Conservation (phyloP, 345 rosid genomes). For the Theobroma cacao region DNA sequence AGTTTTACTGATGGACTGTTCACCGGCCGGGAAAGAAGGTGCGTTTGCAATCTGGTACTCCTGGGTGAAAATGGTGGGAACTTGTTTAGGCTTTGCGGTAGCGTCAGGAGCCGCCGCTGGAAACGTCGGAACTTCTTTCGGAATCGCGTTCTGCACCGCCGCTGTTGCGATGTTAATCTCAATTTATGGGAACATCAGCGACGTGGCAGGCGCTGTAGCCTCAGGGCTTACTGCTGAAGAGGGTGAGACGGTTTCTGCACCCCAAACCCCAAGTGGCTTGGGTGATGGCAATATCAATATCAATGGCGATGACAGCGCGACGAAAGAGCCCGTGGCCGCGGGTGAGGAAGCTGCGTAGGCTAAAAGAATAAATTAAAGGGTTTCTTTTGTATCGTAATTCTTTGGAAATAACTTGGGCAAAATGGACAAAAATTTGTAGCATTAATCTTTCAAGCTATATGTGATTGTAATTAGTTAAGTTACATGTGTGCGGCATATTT, state of each 20-base stretch:
- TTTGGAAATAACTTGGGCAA: neutral
- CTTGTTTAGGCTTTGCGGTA: conserved; percentile 49
- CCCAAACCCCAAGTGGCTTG: neutral
- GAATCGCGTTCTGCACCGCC: conserved; percentile 32
- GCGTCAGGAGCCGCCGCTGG: conserved; percentile 40
- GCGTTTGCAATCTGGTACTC: conserved; percentile 52
- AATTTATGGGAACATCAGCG: conserved; percentile 53
- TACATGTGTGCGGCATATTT: too few relatives aligned
- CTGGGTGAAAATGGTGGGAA: conserved; percentile 41
- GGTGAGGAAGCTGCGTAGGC: conserved; percentile 1
- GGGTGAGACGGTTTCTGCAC: conserved; percentile 1
- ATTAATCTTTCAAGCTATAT: too few relatives aligned
- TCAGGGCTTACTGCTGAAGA: conserved; percentile 36
- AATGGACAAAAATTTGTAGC: too few relatives aligned
- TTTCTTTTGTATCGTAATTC: neutral
- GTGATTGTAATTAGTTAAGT: too few relatives aligned
- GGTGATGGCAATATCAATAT: neutral
- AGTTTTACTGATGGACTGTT: conserved; percentile 45
- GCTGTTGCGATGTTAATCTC: conserved; percentile 32
- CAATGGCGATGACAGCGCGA: neutral
- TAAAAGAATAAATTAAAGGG: neutral
- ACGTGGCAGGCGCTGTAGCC: conserved; percentile 46
- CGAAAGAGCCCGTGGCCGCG: neutral
- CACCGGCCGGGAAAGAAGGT: conserved; percentile 53
- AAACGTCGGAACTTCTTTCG: conserved; percentile 33